Evolutionary conservation across 345 rosid genomes (phyloP), one percentile per base, ranked within the genome.

Genomic region (Streptanthus diversifolius): DNA sequence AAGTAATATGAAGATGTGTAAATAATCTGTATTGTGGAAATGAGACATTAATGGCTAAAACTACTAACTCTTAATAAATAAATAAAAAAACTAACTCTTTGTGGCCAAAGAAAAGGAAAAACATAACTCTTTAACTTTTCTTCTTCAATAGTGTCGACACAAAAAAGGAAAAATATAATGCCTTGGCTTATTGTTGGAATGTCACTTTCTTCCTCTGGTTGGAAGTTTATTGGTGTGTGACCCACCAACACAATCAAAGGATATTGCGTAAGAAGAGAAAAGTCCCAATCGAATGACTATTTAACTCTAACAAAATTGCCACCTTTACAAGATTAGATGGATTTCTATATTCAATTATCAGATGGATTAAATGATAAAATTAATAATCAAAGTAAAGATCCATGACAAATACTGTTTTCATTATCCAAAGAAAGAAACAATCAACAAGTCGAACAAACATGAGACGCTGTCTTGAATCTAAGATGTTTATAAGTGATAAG

Each of bases 121-220:
- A 70, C 14, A 27, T 19, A 37, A 21, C n/a, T n/a, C n/a, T n/a
- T n/a, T n/a, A n/a, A n/a, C n/a, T n/a, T n/a, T n/a, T n/a, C n/a
- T n/a, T n/a, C n/a, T n/a, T n/a, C n/a, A n/a, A n/a, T n/a, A n/a
- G n/a, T n/a, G n/a, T n/a, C n/a, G n/a, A n/a, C n/a, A n/a, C n/a
- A n/a, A n/a, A n/a, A n/a, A 10, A 71, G 5, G 44, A 51, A 58
- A 41, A 58, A 70, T 10, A 27, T 19, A 37, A 21, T 30, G 27
- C 27, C 12, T 39, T 18, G 5, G 48, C 24, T 47, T 25, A 15
- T 66, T 36, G 72, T 66, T 66, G 67, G 8, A 45, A 18, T 48
- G 61, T 72, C 72, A 45, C 66, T 74, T 66, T 66, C 67, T 36
- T 45, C 13, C 48, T 55, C 19, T 73, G 19, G 58, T 55, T 24